Evolutionary conservation across 805 yeast species (phyloP), one percentile per base, ranked within the genome.

Genomic region (Ogataea corticis): DNA sequence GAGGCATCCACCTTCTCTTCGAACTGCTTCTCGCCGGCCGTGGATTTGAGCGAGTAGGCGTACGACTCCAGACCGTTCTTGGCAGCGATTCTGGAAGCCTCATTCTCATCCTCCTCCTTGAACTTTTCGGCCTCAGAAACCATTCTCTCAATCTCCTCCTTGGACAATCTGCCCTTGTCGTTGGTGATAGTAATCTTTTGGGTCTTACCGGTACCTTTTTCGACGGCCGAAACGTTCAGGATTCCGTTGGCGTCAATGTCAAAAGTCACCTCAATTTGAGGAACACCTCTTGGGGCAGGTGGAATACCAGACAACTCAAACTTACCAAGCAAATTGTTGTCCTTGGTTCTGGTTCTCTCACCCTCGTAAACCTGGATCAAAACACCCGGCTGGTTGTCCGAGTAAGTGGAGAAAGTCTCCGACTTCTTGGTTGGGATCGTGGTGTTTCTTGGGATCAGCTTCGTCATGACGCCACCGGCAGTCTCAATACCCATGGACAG

Each of bases 391-490:
- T 91, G 97, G 83, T 91, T 90, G 74, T 91, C 97, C 62, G 97
- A 92, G 69, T 87, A 88, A 56, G 98, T 91, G 54, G 97, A 88
- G 86, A 91, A 91, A 56, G 87, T 83, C 79, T 90, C 96, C 33
- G 97, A 88, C 79, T 91, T 91, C 83, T 90, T 90, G 72, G 96
- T 87, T 73, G 98, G 98, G 61, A 91, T 89, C 52, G 97, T 89
- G 46, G 96, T 85, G 87, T 92, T 92, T 82, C 99, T 87, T 77
- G 97, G 96, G 65, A 92, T 91, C 75, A 91, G 83, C 77, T 88
- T 88, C 71, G 97, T 91, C 96, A 91, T 90, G 75, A 90, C 91
- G 83, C 97, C 97, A 80, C 98, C 97, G 65, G 97, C 97, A 59
- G 97, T 91, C 79, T 91, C 97, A 73, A 91, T 90, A 83, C 98